Evolutionary conservation across 306 rosid genomes (phyloP).

Genomic region (Amphicarpaea edgeworthii): DNA sequence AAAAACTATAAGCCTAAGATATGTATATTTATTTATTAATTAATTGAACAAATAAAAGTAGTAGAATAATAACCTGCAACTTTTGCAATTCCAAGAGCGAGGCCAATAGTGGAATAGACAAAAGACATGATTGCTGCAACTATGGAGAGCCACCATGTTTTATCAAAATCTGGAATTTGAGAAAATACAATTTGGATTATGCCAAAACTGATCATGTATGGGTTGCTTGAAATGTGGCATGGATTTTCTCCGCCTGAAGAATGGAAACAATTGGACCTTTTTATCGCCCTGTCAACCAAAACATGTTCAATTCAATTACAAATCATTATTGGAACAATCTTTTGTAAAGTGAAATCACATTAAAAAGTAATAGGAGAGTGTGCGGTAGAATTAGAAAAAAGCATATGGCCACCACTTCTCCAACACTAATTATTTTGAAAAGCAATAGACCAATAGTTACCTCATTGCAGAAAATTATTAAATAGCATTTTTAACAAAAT

Average conservation of each 20-base stretch:
- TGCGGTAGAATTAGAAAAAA: too few relatives aligned
- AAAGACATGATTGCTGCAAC: conserved; percentile 70
- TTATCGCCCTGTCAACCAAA: conserved; percentile 56
- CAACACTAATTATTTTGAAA: too few relatives aligned
- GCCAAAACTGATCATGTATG: conserved; percentile 60
- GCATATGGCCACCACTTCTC: too few relatives aligned
- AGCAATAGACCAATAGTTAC: too few relatives aligned
- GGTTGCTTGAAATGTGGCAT: conserved; percentile 55
- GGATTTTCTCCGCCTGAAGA: conserved; percentile 35
- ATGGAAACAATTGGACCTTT: conserved; percentile 54
- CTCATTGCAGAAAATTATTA: too few relatives aligned
- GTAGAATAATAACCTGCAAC: conserved; percentile 52
- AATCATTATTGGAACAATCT: too few relatives aligned
- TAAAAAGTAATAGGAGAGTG: too few relatives aligned
- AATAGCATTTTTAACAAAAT: too few relatives aligned
- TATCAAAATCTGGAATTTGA: conserved; percentile 64
- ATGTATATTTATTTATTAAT: too few relatives aligned
- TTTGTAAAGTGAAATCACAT: too few relatives aligned
- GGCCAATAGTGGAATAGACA: conserved; percentile 61
- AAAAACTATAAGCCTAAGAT: not conserved
- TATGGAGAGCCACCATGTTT: conserved; percentile 68
- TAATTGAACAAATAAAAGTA: not conserved
- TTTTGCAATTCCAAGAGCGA: conserved; percentile 61
- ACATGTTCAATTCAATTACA: not conserved
- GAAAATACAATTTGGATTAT: conserved; percentile 53